These are phyloP conservation scores for Alternaria triticimaculans DNA, from an alignment of 2,329 filamentous ascomycete genomes.

Conservation along the genomic window DNA sequence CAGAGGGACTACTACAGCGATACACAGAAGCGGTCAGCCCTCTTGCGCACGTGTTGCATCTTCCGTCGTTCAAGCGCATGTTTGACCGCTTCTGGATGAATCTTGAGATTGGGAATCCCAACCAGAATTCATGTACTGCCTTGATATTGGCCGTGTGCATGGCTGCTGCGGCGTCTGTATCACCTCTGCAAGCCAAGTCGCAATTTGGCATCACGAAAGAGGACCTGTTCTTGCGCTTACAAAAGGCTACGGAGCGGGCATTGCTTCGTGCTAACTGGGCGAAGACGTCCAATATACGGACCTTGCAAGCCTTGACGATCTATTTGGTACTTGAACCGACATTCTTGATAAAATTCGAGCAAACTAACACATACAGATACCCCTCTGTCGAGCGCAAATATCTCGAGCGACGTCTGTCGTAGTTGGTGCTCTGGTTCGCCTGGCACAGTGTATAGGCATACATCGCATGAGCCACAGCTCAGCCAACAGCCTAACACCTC, in stretches of 20 bases:
- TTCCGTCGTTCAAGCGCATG: conserved; percentile 46
- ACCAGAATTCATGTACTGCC: conserved; percentile 48
- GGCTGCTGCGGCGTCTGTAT: conserved; percentile 47
- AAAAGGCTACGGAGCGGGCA: conserved; percentile 47
- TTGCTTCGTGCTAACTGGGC: conserved; percentile 47
- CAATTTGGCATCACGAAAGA: conserved; percentile 49
- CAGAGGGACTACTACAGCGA: conserved; percentile 43
- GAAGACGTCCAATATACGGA: conserved; percentile 48
- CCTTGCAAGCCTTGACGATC: conserved; percentile 47
- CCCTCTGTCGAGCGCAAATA: conserved; percentile 47
- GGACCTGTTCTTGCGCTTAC: conserved; percentile 43
- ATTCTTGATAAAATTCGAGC: neutral
- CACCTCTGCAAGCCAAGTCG: conserved; percentile 47
- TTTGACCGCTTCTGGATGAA: conserved; percentile 49
- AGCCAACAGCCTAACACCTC: conserved; percentile 42
- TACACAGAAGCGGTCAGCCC: conserved; percentile 47
- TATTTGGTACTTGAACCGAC: conserved; percentile 36
- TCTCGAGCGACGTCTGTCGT: conserved; percentile 48
- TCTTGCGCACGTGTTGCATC: conserved; percentile 47
- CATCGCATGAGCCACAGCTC: conserved; percentile 45
- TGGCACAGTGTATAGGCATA: conserved; percentile 49
- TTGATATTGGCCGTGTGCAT: conserved; percentile 47
- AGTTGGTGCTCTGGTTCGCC: conserved; percentile 47
- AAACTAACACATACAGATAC: conserved; percentile 36
- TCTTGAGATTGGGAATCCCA: conserved; percentile 43